Evolutionary conservation across 2,329 filamentous ascomycete species (phyloP).

Genomic region (Microsporum ferrugineum): DNA sequence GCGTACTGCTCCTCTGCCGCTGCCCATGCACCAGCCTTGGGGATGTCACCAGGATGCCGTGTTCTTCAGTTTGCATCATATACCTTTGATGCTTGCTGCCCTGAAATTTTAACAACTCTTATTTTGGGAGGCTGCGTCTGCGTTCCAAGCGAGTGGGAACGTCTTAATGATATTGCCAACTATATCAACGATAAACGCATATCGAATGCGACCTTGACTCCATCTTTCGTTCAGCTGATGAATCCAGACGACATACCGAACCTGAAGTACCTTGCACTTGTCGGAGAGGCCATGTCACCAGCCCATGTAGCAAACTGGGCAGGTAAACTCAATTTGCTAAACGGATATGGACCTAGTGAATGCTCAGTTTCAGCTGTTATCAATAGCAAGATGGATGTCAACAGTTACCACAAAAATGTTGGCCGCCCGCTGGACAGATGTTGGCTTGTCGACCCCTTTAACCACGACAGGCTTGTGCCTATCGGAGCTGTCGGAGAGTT

Average conservation of each 20-base stretch:
- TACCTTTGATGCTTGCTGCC: slow-evolving; percentile 39
- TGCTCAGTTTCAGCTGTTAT: slow-evolving; percentile 25
- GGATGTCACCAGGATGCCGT: slow-evolving; percentile 36
- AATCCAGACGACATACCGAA: slow-evolving; percentile 28
- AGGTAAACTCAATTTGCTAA: slow-evolving; percentile 25
- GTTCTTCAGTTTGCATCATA: slow-evolving; percentile 45
- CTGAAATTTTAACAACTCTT: slow-evolving; percentile 42
- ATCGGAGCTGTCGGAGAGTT: slow-evolving; percentile 34
- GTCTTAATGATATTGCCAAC: slow-evolving; percentile 38
- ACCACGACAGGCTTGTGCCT: slow-evolving; percentile 26
- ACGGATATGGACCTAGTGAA: slow-evolving; percentile 33
- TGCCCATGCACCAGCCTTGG: slow-evolving; percentile 39
- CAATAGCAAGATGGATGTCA: slow-evolving; percentile 19
- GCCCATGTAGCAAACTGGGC: slow-evolving; percentile 27
- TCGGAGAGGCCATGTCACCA: slow-evolving; percentile 17
- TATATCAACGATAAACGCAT: slow-evolving; percentile 39
- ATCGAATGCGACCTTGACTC: slow-evolving; percentile 45
- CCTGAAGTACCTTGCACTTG: slow-evolving; percentile 24
- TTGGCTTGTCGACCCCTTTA: slow-evolving; percentile 30
- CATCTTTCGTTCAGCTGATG: slow-evolving; percentile 39
- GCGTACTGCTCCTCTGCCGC: slow-evolving; percentile 44
- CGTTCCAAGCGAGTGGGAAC: slow-evolving; percentile 43
- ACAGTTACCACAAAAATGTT: slow-evolving; percentile 24
- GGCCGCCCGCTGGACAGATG: slow-evolving; percentile 23
- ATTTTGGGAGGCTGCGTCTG: slow-evolving; percentile 47